Evolutionary conservation across 2,329 filamentous ascomycete genomes (phyloP).

Genomic region (Alternaria burnsii): DNA sequence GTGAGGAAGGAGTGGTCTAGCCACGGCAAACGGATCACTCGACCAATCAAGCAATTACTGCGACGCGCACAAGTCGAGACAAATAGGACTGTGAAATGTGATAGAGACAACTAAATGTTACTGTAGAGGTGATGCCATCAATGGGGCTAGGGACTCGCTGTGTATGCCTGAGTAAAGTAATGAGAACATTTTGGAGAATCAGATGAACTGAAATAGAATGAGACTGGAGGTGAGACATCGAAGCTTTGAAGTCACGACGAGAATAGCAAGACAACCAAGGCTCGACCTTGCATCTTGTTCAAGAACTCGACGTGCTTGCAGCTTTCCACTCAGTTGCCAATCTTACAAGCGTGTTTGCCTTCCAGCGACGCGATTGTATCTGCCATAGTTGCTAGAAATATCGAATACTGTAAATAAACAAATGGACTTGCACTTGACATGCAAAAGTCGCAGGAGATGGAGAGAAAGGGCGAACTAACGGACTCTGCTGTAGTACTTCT

Average conservation of each 20-base stretch:
- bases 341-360: neutral
- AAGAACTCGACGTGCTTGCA: neutral
- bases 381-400: neutral
- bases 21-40: slow-evolving; percentile 8
- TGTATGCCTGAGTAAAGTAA: neutral
- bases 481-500: neutral
- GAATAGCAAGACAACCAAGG: neutral
- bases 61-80: neutral
- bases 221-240: neutral
- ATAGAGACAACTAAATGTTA: neutral
- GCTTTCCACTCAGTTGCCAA: neutral
- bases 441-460: neutral
- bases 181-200: neutral
- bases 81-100: neutral
- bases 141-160: neutral
- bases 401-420: neutral
- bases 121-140: neutral
- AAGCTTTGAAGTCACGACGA: neutral
- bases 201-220: neutral
- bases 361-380: neutral
- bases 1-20: slow-evolving; percentile 11
- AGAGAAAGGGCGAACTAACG: neutral
- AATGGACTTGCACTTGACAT: neutral
- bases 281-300: neutral
- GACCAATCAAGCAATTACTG: neutral